Percentiles rank a stretch among this genome's conserved stretches.
These are phyloP conservation scores for Pseudopyricularia cyperi DNA, from an alignment of 2,329 filamentous ascomycete genomes.

Conservation along the genomic window DNA sequence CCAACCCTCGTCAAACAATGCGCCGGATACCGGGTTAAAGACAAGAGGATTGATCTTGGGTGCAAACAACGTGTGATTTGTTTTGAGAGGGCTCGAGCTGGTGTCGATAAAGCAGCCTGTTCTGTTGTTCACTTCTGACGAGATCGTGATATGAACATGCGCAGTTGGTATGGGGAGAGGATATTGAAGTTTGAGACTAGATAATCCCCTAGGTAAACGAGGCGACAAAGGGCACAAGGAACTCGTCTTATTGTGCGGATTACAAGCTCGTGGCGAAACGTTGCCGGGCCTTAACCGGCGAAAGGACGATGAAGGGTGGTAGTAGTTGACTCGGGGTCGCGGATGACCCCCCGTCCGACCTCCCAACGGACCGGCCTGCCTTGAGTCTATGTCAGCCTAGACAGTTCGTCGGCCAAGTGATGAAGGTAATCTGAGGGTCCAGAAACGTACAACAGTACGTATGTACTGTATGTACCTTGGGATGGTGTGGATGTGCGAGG, in stretches of 20 bases:
- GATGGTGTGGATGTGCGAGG: background rate
- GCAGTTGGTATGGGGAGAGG: background rate
- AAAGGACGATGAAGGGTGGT: background rate
- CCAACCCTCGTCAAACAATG: background rate
- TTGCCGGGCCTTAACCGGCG: background rate
- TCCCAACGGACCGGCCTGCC: background rate
- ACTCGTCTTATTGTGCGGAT: background rate
- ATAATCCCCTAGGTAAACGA: background rate
- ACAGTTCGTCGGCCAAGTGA: background rate
- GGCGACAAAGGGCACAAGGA: background rate
- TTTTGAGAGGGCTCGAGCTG: background rate
- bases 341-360: background rate
- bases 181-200: background rate
- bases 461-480: background rate
- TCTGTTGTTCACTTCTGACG: background rate
- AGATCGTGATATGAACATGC: background rate
- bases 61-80: too few relatives aligned
- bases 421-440: background rate
- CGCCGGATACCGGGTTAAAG: background rate
- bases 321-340: background rate
- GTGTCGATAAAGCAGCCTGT: background rate
- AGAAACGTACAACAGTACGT: background rate
- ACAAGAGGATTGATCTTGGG: background rate
- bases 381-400: background rate
- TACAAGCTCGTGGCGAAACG: background rate